These are phyloP conservation scores for Fusarium sp. DNA, from an alignment of 2,329 filamentous ascomycete genomes.

Conservation along the genomic window DNA sequence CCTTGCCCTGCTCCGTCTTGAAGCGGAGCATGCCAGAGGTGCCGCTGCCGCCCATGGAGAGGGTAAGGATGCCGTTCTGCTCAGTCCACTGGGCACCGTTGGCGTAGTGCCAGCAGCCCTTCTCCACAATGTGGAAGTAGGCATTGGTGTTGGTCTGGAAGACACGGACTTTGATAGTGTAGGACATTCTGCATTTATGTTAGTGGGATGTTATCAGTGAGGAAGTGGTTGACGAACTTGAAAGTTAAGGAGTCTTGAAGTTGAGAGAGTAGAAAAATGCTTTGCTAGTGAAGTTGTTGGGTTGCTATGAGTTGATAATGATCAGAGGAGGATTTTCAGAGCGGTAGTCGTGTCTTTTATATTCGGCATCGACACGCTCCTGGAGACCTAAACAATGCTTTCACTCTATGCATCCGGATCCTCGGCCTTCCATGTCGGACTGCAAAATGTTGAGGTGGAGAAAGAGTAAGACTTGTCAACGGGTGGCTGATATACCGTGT, in stretches of 20 bases:
- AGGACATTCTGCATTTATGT: slow-evolving; percentile 33
- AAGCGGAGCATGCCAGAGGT: slow-evolving; percentile 41
- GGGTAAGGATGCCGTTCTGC: slow-evolving; percentile 16
- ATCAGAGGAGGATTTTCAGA: fast-evolving
- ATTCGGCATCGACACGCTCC: not conserved
- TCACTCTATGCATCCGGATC: not conserved
- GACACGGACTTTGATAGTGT: slow-evolving; percentile 43
- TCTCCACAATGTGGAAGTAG: slow-evolving; percentile 40
- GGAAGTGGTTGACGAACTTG: not conserved
- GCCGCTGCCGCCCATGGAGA: slow-evolving; percentile 40
- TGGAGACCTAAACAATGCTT: fast-evolving
- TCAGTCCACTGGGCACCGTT: slow-evolving; percentile 35
- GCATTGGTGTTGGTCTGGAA: slow-evolving; percentile 42
- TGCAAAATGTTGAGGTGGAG: not conserved
- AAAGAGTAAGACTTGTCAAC: too few relatives aligned
- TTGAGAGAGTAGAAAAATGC: fast-evolving
- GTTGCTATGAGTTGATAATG: not conserved
- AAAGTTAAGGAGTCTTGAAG: not conserved
- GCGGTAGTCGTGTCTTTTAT: not conserved
- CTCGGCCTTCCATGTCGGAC: too few relatives aligned
- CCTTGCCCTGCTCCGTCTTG: slow-evolving; percentile 41
- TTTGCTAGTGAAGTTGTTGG: not conserved
- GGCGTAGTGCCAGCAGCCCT: slow-evolving; percentile 42
- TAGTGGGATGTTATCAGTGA: not conserved
- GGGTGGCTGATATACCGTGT: not conserved